These are phyloP conservation scores for Penicillium janthinellum DNA, from an alignment of 2,329 filamentous ascomycete species.

Conservation along the genomic window DNA sequence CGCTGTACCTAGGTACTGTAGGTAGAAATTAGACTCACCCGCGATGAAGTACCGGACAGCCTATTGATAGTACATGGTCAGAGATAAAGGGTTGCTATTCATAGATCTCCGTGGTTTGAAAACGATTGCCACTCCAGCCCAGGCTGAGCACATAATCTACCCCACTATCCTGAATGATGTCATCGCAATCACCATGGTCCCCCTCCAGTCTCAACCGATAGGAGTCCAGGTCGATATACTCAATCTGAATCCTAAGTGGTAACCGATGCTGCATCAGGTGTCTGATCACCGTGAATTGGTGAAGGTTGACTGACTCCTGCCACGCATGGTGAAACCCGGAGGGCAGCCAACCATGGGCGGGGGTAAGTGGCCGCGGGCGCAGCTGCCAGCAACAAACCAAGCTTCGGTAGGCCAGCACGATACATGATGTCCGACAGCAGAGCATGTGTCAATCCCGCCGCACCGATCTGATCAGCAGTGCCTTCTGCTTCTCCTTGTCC, in stretches of 20 bases:
- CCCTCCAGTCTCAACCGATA: neutral
- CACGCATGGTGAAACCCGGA: neutral
- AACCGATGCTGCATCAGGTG: neutral
- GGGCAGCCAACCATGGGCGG: neutral
- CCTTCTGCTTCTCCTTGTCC: neutral
- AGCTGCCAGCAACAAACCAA: neutral
- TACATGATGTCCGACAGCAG: neutral
- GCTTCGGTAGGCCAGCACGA: neutral
- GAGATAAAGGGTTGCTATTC: too few species aligned
- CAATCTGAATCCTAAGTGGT: neutral
- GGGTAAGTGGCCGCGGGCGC: neutral
- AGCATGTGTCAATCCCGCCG: neutral
- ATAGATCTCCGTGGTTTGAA: too few species aligned
- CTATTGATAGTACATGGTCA: too few species aligned
- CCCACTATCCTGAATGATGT: too few species aligned
- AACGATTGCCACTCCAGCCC: too few species aligned
- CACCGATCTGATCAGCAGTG: neutral
- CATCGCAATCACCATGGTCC: too few species aligned
- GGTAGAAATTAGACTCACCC: too few species aligned
- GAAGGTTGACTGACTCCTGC: neutral
- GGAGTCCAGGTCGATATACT: neutral
- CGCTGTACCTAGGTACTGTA: too few species aligned
- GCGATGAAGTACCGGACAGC: too few species aligned
- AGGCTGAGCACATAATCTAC: too few species aligned
- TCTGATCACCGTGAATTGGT: neutral